Percentiles rank a stretch among this genome's conserved stretches.
phyloP scores from a whole-genome alignment of 768 basidiomycete genomes.

The Hygrocybe coccinea region DNA sequence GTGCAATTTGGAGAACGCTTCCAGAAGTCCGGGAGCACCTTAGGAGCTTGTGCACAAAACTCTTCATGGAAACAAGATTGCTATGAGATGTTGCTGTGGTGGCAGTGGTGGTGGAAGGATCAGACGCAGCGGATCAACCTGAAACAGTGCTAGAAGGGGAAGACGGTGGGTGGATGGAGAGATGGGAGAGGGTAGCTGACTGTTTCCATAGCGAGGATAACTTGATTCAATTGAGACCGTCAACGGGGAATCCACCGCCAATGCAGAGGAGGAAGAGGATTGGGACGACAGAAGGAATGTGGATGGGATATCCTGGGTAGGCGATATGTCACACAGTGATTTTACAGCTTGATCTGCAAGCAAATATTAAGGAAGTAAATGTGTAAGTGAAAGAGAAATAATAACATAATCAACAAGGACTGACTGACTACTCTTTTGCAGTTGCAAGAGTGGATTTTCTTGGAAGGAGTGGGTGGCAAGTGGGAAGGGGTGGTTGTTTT shows the following conservation, averaged over 20 bases:
- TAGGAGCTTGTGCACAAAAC: constrained; percentile 85
- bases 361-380: background rate
- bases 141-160: background rate
- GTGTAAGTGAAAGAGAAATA: background rate
- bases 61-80: constrained; percentile 55
- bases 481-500: constrained; percentile 17
- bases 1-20: constrained; percentile 77
- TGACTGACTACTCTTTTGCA: constrained; percentile 66
- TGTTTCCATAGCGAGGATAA: background rate
- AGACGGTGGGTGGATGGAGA: too few relatives aligned
- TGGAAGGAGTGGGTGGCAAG: too few relatives aligned
- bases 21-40: constrained; percentile 82
- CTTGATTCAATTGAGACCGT: constrained; percentile 9
- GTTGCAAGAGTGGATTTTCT: constrained; percentile 29
- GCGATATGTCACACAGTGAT: constrained; percentile 76
- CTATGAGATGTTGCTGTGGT: constrained; percentile 18
- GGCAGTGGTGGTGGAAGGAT: too few relatives aligned
- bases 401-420: constrained; percentile 22
- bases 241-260: background rate
- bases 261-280: constrained; percentile 21
- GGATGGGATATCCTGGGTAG: constrained; percentile 63
- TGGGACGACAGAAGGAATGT: constrained; percentile 43
- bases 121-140: constrained; percentile 11
- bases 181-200: too few relatives aligned
- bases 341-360: constrained; percentile 71